These are phyloP conservation scores for Colletotrichum sp. DNA, from an alignment of 2,329 filamentous ascomycete genomes.

Conservation along the genomic window DNA sequence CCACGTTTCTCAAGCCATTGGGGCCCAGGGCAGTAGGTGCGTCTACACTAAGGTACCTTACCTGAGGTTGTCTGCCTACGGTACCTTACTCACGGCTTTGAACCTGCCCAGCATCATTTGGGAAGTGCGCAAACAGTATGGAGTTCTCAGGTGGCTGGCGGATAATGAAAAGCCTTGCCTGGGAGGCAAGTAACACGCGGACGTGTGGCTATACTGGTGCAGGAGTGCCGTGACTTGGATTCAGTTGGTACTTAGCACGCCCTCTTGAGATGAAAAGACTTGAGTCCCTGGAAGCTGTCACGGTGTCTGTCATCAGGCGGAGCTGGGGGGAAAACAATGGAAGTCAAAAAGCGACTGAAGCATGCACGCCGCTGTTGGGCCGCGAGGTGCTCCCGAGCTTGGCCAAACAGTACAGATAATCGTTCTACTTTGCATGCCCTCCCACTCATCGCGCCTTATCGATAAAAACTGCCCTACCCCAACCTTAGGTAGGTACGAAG, in stretches of 20 bases:
- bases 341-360: not conserved
- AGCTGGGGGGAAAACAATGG: not conserved
- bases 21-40: not conserved
- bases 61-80: not conserved
- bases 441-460: not conserved
- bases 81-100: not conserved
- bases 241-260: not conserved
- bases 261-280: not conserved
- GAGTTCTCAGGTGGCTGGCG: not conserved
- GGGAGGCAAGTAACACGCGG: not conserved
- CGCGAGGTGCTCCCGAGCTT: not conserved
- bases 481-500: not conserved
- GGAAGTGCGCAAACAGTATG: not conserved
- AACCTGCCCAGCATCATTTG: not conserved
- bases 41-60: not conserved
- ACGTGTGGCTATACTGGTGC: not conserved
- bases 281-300: not conserved
- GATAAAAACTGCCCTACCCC: not conserved
- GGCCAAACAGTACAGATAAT: not conserved
- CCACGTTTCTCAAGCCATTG: not conserved
- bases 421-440: not conserved
- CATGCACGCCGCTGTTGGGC: not conserved
- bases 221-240: not conserved
- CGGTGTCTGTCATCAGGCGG: not conserved
- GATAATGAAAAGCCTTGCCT: not conserved